A percentile compares a stretch with the other conserved stretches of the same genome.
Evolutionary conservation across 345 rosid species (phyloP).

Genomic region (Populus ilicifolia): DNA sequence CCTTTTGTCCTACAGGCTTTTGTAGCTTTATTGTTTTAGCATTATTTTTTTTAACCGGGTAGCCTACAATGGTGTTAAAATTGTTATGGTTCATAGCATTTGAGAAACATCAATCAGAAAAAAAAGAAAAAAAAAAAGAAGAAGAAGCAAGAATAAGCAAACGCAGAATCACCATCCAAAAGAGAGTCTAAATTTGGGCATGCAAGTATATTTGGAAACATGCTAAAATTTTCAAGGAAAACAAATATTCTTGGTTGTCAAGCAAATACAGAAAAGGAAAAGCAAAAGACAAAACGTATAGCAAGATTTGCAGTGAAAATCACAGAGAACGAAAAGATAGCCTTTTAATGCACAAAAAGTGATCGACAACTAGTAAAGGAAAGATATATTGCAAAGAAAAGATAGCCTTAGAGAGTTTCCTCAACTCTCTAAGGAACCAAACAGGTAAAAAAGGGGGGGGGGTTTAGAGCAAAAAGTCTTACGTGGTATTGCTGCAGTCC

Average conservation of each 20-base stretch:
- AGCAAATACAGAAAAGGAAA: background rate
- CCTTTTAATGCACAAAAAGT: background rate
- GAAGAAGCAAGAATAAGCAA: background rate
- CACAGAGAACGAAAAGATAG: background rate
- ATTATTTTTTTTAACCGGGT: background rate
- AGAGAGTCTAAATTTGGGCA: background rate
- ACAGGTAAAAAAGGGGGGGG: background rate
- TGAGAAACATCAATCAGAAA: background rate
- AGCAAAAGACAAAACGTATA: background rate
- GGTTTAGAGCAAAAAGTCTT: background rate
- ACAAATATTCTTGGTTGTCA: background rate
- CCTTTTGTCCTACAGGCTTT: background rate
- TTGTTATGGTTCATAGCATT: background rate
- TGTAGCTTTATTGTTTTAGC: background rate
- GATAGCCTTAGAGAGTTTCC: too few species aligned
- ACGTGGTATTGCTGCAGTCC: background rate
- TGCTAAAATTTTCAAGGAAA: background rate
- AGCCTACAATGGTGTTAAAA: background rate
- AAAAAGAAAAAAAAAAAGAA: background rate
- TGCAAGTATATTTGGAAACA: background rate
- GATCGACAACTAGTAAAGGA: background rate
- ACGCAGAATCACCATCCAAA: background rate
- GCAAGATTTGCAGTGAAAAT: background rate
- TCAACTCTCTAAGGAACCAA: background rate
- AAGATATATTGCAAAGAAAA: too few species aligned